Percentiles rank a stretch among this genome's conserved stretches.
Evolutionary conservation across 441 rosid genomes (phyloP).

Genomic region (Isatis lusitanica): DNA sequence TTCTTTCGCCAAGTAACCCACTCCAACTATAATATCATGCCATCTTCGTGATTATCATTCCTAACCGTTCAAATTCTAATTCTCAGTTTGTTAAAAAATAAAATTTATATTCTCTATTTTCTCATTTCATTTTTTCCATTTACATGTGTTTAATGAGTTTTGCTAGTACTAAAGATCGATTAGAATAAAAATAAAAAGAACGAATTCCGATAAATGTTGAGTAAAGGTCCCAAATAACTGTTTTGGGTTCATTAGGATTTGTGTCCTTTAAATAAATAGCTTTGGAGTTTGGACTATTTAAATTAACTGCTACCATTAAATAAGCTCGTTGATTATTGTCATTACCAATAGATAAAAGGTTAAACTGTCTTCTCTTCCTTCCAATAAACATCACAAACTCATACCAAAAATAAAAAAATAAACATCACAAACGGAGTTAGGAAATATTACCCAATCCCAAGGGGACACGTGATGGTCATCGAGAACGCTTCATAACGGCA

Average conservation of each 20-base stretch:
- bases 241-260: slow-evolving; percentile 32
- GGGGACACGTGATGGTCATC: slow-evolving; percentile 34
- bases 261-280: slow-evolving; percentile 23
- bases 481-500: slow-evolving; percentile 32
- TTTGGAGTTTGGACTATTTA: slow-evolving; percentile 28
- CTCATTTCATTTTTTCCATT: neutral
- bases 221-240: slow-evolving; percentile 28
- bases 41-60: slow-evolving; percentile 43
- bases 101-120: neutral
- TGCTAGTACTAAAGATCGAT: neutral
- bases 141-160: neutral
- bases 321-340: slow-evolving; percentile 3
- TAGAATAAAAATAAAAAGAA: neutral
- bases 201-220: neutral
- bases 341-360: slow-evolving; percentile 7
- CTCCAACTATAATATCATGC: slow-evolving; percentile 46
- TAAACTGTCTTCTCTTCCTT: slow-evolving; percentile 5
- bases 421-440: slow-evolving; percentile 34
- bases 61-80: slow-evolving; percentile 32
- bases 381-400: neutral
- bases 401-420: too few relatives aligned
- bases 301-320: slow-evolving; percentile 8
- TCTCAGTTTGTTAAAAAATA: neutral
- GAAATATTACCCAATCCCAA: slow-evolving; percentile 16
- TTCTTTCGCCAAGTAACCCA: slow-evolving; percentile 38